These are phyloP conservation scores for Candida morakotiae DNA, from an alignment of 805 yeast genomes.

Conservation along the genomic window DNA sequence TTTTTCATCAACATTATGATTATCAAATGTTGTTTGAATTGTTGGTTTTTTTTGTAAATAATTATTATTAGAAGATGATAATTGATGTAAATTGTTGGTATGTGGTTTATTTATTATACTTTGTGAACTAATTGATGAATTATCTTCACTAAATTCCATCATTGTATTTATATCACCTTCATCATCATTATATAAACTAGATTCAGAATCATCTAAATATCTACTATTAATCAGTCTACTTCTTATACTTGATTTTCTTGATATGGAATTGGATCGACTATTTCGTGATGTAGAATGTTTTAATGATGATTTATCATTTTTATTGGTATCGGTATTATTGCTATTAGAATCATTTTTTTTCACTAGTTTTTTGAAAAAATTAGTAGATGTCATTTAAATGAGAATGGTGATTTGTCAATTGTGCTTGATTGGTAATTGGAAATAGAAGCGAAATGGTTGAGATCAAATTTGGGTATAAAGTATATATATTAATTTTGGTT, in stretches of 20 bases:
- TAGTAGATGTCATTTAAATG: background rate
- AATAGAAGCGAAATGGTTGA: too few relatives aligned
- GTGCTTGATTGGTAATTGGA: too few relatives aligned
- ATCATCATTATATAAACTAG: conserved; percentile 21
- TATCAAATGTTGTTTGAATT: conserved; percentile 8
- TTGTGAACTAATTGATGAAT: conserved; percentile 2
- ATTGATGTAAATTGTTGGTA: background rate
- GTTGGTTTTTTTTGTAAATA: too few relatives aligned
- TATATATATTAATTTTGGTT: too few relatives aligned
- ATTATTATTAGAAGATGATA: too few relatives aligned
- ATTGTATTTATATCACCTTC: conserved; percentile 11
- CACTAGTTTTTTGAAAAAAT: conserved; percentile 1
- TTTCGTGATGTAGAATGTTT: background rate
- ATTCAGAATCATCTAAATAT: conserved; percentile 19
- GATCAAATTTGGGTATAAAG: background rate
- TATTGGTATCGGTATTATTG: background rate
- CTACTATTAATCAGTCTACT: background rate
- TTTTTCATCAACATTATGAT: conserved; percentile 12
- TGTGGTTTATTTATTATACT: conserved; percentile 3
- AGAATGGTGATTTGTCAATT: too few relatives aligned
- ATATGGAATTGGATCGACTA: background rate
- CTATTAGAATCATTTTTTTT: background rate
- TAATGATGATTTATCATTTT: background rate
- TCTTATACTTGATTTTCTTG: conserved; percentile 2
- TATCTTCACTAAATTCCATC: conserved; percentile 3